Evolutionary conservation across 371 early-diverging fungal genomes (phyloP).

Genomic region (Syncephalastrum sp.): DNA sequence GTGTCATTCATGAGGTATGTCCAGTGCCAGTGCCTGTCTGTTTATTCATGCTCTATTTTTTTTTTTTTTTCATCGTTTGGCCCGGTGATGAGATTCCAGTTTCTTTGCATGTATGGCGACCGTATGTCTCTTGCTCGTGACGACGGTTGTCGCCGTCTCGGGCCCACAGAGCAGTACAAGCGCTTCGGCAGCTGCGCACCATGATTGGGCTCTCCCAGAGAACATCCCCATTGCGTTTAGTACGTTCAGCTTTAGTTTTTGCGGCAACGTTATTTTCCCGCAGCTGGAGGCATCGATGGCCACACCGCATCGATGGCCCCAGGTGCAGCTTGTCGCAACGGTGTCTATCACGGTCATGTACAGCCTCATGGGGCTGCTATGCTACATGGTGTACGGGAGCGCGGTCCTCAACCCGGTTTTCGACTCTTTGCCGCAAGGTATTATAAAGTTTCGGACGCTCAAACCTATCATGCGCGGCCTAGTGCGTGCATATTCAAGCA

Average conservation of each 20-base stretch:
- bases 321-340: conserved; percentile 66
- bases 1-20: conserved; percentile 55
- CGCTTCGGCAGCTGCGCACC: conserved; percentile 4
- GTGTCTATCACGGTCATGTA: conserved; percentile 72
- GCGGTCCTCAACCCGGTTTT: conserved; percentile 68
- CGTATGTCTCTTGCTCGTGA: conserved; percentile 18
- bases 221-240: conserved; percentile 25
- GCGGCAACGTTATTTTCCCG: conserved; percentile 41
- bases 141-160: conserved; percentile 14
- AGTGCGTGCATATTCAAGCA: too few species aligned
- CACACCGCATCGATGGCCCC: conserved; percentile 67
- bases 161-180: conserved; percentile 1
- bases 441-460: too few species aligned
- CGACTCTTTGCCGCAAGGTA: conserved; percentile 51
- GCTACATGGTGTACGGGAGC: conserved; percentile 82
- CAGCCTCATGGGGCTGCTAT: conserved; percentile 64
- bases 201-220: conserved; percentile 17
- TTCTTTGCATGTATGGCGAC: conserved; percentile 23
- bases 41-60: not conserved
- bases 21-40: not conserved
- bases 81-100: conserved; percentile 1
- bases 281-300: conserved; percentile 74
- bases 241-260: conserved; percentile 20
- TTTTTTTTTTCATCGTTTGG: not conserved
- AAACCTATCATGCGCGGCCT: too few species aligned